Conservation (phyloP, 495 filamentous ascomycete genomes). For the Cetradonia linearis region DNA sequence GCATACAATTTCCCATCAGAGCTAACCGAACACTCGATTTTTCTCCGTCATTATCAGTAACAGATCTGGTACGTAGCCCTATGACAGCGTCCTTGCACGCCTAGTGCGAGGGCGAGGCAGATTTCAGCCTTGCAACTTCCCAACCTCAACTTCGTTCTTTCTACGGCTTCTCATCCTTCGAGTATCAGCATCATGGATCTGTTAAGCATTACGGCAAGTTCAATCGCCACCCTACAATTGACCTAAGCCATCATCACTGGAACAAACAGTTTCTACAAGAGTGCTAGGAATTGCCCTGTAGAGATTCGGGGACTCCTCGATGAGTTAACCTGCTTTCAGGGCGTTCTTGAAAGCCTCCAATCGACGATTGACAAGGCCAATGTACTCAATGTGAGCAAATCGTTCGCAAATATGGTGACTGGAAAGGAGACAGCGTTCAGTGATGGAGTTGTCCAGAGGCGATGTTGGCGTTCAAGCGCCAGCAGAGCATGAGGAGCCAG, state of each 20-base stretch:
- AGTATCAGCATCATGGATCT: neutral
- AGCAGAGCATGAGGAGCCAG: neutral
- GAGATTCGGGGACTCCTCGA: conserved; percentile 1
- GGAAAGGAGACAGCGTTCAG: neutral
- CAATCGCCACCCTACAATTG: conserved; percentile 6
- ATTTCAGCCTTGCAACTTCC: neutral
- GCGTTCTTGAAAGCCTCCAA: neutral
- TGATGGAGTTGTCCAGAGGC: neutral
- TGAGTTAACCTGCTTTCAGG: neutral
- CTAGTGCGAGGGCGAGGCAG: neutral
- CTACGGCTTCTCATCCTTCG: neutral
- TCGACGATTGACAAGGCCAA: neutral
- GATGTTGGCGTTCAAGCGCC: neutral
- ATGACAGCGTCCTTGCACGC: neutral
- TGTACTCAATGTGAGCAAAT: neutral
- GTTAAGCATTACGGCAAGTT: neutral
- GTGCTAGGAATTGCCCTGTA: neutral
- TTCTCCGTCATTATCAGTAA: neutral
- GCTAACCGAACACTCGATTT: neutral
- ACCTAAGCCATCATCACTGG: neutral
- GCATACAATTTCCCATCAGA: no score
- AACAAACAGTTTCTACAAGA: conserved; percentile 1
- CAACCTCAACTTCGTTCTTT: neutral
- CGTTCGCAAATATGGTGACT: neutral
- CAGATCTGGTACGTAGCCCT: neutral